Evolutionary conservation across 2,329 filamentous ascomycete genomes (phyloP).

Genomic region (Colletotrichum truncatum): DNA sequence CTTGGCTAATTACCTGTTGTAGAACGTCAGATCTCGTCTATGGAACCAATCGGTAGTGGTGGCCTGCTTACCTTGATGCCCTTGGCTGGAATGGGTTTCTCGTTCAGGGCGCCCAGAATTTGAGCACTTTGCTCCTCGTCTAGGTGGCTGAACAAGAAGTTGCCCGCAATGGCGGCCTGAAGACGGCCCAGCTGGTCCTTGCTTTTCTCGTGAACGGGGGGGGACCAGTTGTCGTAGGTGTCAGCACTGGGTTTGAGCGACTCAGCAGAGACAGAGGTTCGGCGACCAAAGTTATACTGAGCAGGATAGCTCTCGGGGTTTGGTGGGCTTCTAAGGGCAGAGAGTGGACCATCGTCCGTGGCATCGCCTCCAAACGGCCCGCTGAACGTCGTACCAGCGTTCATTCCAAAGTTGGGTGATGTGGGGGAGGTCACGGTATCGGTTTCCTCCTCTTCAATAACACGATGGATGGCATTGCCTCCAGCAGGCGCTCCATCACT

Average conservation of each 20-base stretch:
- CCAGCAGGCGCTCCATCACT: constrained; percentile 45
- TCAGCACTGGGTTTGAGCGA: constrained; percentile 90
- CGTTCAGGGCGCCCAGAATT: constrained; percentile 88
- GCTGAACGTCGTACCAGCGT: constrained; percentile 54
- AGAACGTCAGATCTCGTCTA: constrained; percentile 35
- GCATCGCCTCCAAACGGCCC: constrained; percentile 62
- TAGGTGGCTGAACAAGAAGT: constrained; percentile 93
- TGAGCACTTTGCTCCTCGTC: constrained; percentile 92
- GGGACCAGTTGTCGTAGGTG: constrained; percentile 87
- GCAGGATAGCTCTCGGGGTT: constrained; percentile 80
- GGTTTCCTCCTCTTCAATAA: constrained; percentile 87
- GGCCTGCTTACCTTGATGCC: constrained; percentile 69
- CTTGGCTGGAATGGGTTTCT: constrained; percentile 95
- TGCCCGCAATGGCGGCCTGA: constrained; percentile 82
- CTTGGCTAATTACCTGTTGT: constrained; percentile 89
- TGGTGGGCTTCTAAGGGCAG: constrained; percentile 55
- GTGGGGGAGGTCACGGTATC: constrained; percentile 81
- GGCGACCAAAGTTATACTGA: constrained; percentile 92
- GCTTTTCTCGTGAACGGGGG: constrained; percentile 86
- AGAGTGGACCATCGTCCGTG: constrained; percentile 54
- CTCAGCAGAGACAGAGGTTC: constrained; percentile 96
- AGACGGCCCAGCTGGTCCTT: constrained; percentile 82
- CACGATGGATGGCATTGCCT: constrained; percentile 54
- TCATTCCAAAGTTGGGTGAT: constrained; percentile 63
- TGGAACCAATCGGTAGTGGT: not conserved